Evolutionary conservation across 768 basidiomycete species (phyloP).

Genomic region (Sporobolomyces phaffii): DNA sequence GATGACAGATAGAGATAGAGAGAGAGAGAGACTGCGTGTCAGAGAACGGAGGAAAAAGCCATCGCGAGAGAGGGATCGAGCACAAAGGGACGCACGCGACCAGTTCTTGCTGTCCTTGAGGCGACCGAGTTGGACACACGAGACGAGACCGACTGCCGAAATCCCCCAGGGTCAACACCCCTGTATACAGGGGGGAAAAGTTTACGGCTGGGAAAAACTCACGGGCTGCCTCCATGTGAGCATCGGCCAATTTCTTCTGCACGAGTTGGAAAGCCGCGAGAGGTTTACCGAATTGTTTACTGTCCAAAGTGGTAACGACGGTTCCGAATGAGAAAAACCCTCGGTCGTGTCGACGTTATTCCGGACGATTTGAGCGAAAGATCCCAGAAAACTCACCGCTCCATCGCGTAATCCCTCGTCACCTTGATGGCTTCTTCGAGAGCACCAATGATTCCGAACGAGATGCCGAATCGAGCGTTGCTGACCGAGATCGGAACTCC

Average conservation of each 20-base stretch:
- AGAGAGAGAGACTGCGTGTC: not conserved
- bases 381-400: slow-evolving; percentile 51
- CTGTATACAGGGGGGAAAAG: no score
- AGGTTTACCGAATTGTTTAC: slow-evolving; percentile 77
- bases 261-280: slow-evolving; percentile 94
- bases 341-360: no score
- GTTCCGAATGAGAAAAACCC: not conserved
- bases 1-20: no score
- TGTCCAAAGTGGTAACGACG: no score
- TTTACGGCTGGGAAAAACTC: no score
- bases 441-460: slow-evolving; percentile 90
- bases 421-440: slow-evolving; percentile 80
- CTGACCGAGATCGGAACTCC: not conserved
- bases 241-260: slow-evolving; percentile 94
- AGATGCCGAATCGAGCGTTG: slow-evolving; percentile 32
- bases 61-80: no score
- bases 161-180: not conserved
- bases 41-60: no score
- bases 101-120: slow-evolving; percentile 70
- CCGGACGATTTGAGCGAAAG: not conserved
- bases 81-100: slow-evolving; percentile 49
- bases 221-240: slow-evolving; percentile 69
- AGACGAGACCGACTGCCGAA: slow-evolving; percentile 51
- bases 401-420: slow-evolving; percentile 75
- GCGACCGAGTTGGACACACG: slow-evolving; percentile 56